Base-by-base conservation (phyloP, 1,284 basidiomycete species). In the Boletus putidus region DNA sequence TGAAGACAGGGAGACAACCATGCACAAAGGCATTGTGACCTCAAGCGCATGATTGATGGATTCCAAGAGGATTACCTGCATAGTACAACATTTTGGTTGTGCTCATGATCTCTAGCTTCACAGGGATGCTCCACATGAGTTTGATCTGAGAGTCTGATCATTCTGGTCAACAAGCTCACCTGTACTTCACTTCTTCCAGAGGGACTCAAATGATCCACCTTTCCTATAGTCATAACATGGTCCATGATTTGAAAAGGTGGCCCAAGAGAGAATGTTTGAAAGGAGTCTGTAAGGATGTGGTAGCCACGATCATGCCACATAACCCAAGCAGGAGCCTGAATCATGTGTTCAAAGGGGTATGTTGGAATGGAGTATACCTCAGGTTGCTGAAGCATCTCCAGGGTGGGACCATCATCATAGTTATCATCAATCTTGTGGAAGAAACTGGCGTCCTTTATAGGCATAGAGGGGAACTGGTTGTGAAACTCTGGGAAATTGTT, bases 281-380 rank as follows among this genome's bases (percentile, higher is more conserved):
- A 62, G 3, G 51, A 55, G 2, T 51, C 9, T 0, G 31, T 35
- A 0, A 65, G 47, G 4, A 67, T 5, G 1, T 21, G 8, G 43
- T 67, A 68, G 0, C 67, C 67, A 60, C 67, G 53, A 8, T 67
- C 65, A 6, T 12, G 1, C 49, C 52, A 68, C 54, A 67, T 58
- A 0, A 21, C 36, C 55, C 63, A 67, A 18, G 59, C 6, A n/a
- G 65, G 14, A 0, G 27, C 25, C 8, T 55, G 42, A 1, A 12
- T 16, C 46, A 62, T 63, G 0, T 49, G 18, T 8, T 56, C 4
- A 10, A 40, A 55, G 5, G 52, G 44, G 18, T 23, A 10, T 0
- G 45, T 53, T 0, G 53, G 3, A 2, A 65, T 55, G 3, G 46
- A 46, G 10, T 66, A 64, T 0, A 67, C 48, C 2, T 49, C 47